These are phyloP conservation scores for Hanseniaspora meyeri DNA, from an alignment of 805 yeast species.

Conservation along the genomic window DNA sequence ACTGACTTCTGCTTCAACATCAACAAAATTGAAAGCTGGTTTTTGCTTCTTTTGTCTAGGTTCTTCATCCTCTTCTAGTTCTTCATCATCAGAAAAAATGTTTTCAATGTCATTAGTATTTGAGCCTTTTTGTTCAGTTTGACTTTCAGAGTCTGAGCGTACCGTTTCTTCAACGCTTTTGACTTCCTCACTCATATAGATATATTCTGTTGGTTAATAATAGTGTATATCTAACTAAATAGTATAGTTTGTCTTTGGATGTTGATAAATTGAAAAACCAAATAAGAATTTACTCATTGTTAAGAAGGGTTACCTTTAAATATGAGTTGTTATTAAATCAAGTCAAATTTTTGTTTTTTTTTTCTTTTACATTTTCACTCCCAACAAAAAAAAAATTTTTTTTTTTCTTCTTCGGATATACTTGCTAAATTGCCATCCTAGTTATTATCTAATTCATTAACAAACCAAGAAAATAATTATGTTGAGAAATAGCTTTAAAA, in stretches of 20 bases:
- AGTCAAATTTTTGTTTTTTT: not conserved
- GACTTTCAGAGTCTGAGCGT: not conserved
- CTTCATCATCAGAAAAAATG: constrained; percentile 34
- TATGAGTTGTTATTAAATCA: not conserved
- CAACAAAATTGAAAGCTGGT: constrained; percentile 73
- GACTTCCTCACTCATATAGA: constrained; percentile 3
- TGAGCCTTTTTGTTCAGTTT: constrained; percentile 18
- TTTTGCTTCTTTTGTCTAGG: constrained; percentile 35
- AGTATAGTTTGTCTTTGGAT: too few relatives aligned
- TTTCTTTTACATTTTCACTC: not conserved
- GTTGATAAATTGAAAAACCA: too few relatives aligned
- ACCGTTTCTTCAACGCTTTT: not conserved
- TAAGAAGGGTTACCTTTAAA: not conserved
- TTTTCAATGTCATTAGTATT: constrained; percentile 34
- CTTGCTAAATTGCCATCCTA: too few relatives aligned
- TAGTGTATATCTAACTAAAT: too few relatives aligned
- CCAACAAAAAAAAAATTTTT: not conserved
- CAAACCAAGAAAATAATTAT: not conserved
- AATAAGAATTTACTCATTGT: too few relatives aligned
- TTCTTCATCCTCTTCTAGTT: constrained; percentile 53
- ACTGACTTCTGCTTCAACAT: constrained; percentile 97
- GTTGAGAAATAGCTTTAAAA: not conserved
- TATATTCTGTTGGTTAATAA: too few relatives aligned
- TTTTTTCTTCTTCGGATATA: not conserved
- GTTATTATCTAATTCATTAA: not conserved